Evolutionary conservation across 192 early-diverging fungal genomes (phyloP).

Genomic region (Oehlia diaphana): DNA sequence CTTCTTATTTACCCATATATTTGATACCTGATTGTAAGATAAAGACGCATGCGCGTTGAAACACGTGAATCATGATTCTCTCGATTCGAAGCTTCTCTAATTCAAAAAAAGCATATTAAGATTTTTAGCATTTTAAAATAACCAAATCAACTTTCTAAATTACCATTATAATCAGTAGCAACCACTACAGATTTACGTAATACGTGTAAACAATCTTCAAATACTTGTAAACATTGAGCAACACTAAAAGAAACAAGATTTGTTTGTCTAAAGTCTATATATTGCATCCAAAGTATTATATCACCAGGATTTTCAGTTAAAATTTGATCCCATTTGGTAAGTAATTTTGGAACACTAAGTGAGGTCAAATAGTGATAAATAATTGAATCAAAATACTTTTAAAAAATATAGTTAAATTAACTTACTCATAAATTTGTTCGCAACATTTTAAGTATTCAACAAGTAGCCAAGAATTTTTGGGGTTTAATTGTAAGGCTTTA

Average conservation of each 20-base stretch:
- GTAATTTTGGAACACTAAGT: constrained; percentile 35
- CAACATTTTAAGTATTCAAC: constrained; percentile 51
- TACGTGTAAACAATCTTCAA: constrained; percentile 45
- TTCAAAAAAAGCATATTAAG: background rate
- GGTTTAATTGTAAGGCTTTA: constrained; percentile 52
- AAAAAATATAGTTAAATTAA: background rate
- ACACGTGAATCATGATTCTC: constrained; percentile 51
- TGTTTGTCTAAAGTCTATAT: constrained; percentile 56
- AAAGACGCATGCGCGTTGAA: constrained; percentile 49
- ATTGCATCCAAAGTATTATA: constrained; percentile 55
- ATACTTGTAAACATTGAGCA: constrained; percentile 33
- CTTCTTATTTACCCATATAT: background rate
- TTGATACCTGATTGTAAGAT: constrained; percentile 53
- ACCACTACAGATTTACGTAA: constrained; percentile 31
- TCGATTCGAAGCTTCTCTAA: constrained; percentile 39
- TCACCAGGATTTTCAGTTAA: constrained; percentile 38
- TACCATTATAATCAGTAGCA: constrained; percentile 4
- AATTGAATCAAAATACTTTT: background rate
- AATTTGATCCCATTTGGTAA: constrained; percentile 56
- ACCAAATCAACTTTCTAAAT: background rate
- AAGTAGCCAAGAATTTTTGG: constrained; percentile 41
- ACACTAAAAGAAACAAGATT: constrained; percentile 54
- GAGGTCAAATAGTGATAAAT: background rate
- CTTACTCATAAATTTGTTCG: constrained; percentile 46
- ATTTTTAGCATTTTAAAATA: background rate